A percentile compares a stretch with the other conserved stretches of the same genome.
Conservation (phyloP, 208 protist genomes). For the Wallacemonas sp. region DNA sequence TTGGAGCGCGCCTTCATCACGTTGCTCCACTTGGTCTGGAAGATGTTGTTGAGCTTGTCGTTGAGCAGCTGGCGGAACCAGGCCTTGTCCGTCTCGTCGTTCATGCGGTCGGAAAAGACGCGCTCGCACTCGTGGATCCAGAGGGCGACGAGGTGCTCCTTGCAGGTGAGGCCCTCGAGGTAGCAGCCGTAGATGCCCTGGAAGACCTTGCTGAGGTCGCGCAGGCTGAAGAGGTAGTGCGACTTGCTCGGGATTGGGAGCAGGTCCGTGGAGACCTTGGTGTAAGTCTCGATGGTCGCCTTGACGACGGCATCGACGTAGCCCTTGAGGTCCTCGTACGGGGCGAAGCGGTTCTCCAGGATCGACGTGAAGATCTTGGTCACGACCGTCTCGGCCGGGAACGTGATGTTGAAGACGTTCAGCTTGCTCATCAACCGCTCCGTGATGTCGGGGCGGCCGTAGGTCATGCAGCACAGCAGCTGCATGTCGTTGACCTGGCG, state of each 20-base stretch:
- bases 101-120: conserved; percentile 97
- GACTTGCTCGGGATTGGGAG: conserved; percentile 97
- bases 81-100: conserved; percentile 89
- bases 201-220: conserved; percentile 98
- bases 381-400: conserved; percentile 91
- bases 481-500: conserved; percentile 96
- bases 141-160: conserved; percentile 94
- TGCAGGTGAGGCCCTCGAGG: conserved; percentile 89
- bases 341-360: conserved; percentile 90
- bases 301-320: conserved; percentile 92
- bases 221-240: conserved; percentile 98
- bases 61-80: conserved; percentile 94
- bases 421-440: conserved; percentile 94
- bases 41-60: conserved; percentile 92
- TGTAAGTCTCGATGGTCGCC: conserved; percentile 96
- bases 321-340: conserved; percentile 93
- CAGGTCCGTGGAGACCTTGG: conserved; percentile 86
- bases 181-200: conserved; percentile 95
- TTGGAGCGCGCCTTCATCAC: conserved; percentile 86
- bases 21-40: conserved; percentile 92
- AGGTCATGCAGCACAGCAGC: conserved; percentile 97
- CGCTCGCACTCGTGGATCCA: conserved; percentile 98
- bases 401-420: conserved; percentile 96
- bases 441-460: conserved; percentile 94
- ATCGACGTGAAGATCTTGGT: conserved; percentile 97